Percentiles rank a stretch among this genome's conserved stretches.
phyloP scores from a whole-genome alignment of 768 basidiomycete species.

The Boletus edulis region DNA sequence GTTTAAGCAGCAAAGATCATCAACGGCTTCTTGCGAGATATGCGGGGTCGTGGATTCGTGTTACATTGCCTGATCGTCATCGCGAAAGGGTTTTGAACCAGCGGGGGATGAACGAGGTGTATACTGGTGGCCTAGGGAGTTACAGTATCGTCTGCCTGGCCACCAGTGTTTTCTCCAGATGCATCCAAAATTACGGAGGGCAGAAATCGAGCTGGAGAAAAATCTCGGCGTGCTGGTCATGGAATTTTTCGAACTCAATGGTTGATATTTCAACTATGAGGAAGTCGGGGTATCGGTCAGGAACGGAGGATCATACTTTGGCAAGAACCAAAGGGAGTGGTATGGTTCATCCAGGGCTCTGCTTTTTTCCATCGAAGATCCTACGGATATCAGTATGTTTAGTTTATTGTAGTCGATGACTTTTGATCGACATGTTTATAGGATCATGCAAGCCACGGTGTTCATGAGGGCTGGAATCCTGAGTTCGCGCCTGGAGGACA shows the following conservation, averaged over 20 bases:
- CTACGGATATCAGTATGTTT: slow-evolving; percentile 77
- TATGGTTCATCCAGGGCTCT: slow-evolving; percentile 50
- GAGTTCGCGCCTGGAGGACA: slow-evolving; percentile 56
- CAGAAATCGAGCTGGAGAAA: slow-evolving; percentile 80
- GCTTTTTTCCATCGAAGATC: slow-evolving; percentile 89
- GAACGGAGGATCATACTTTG: slow-evolving; percentile 87
- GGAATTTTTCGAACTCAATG: slow-evolving; percentile 98
- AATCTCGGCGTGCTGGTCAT: slow-evolving; percentile 94
- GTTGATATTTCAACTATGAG: slow-evolving; percentile 86
- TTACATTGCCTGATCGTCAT: slow-evolving; percentile 83
- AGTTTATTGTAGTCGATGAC: not conserved
- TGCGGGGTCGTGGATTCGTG: slow-evolving; percentile 57
- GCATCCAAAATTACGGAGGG: slow-evolving; percentile 90
- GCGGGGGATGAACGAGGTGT: slow-evolving; percentile 97
- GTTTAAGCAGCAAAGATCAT: slow-evolving; percentile 76
- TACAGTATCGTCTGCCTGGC: slow-evolving; percentile 94
- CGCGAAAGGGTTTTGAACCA: slow-evolving; percentile 89
- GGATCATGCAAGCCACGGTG: slow-evolving; percentile 73
- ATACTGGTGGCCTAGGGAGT: slow-evolving; percentile 85
- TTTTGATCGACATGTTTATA: slow-evolving; percentile 31
- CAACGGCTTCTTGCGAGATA: slow-evolving; percentile 70
- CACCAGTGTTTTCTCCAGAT: slow-evolving; percentile 90
- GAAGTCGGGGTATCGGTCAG: slow-evolving; percentile 86
- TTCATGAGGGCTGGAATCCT: slow-evolving; percentile 65
- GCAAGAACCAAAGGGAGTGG: slow-evolving; percentile 84